phyloP scores from a whole-genome alignment of 108 stramenopile species.

The Chaetoceros tenuissimus region DNA sequence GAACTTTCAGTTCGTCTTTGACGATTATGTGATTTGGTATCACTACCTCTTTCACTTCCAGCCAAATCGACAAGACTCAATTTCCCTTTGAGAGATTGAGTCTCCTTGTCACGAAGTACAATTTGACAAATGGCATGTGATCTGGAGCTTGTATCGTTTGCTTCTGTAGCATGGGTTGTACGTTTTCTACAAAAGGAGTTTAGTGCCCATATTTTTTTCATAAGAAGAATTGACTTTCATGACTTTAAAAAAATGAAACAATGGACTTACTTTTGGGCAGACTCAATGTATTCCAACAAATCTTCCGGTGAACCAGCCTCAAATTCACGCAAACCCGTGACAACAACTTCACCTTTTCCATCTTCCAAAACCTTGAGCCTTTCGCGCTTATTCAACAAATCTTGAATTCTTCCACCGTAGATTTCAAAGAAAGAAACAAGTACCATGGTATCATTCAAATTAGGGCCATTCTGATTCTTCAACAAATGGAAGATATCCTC shows the following conservation, averaged over 20 bases:
- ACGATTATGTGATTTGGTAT: constrained; percentile 93
- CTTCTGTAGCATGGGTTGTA: constrained; percentile 95
- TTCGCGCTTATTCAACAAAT: constrained; percentile 88
- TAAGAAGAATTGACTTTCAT: too few species aligned
- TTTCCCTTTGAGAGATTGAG: constrained; percentile 70
- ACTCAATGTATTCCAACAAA: constrained; percentile 73
- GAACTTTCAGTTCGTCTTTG: constrained; percentile 91
- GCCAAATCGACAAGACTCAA: constrained; percentile 94
- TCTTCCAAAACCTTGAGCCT: constrained; percentile 91
- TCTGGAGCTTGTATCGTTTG: constrained; percentile 84
- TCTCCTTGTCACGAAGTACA: constrained; percentile 48
- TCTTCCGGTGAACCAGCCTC: constrained; percentile 58
- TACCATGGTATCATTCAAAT: constrained; percentile 35
- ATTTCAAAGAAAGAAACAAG: constrained; percentile 91
- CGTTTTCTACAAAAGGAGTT: constrained; percentile 38
- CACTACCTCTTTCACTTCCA: constrained; percentile 91
- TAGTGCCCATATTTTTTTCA: too few species aligned
- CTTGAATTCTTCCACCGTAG: constrained; percentile 94
- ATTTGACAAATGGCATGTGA: constrained; percentile 99
- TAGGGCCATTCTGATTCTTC: constrained; percentile 12
- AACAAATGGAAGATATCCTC: constrained; percentile 76
- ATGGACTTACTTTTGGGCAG: constrained; percentile 66
- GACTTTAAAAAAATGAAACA: too few species aligned
- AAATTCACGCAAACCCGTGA: constrained; percentile 84
- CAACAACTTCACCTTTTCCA: constrained; percentile 91